A percentile compares a stretch with the other conserved stretches of the same genome.
Evolutionary conservation across 176 grass and related monocot species (phyloP).

Genomic region (Olyra latifolia): DNA sequence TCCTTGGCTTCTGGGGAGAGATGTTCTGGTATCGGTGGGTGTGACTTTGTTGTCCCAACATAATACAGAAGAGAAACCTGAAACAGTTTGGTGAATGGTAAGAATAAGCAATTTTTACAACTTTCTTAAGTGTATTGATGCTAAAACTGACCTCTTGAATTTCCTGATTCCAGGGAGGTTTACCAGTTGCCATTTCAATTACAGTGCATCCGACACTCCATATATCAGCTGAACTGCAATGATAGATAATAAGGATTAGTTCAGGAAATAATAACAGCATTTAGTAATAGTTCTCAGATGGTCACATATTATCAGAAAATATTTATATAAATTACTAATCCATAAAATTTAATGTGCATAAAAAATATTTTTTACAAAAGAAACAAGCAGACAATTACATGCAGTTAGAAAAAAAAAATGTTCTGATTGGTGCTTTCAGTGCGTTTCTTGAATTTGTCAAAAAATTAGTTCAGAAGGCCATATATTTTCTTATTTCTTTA

Average conservation of each 20-base stretch:
- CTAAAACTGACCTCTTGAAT: conserved; percentile 66
- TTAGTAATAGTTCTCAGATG: background rate
- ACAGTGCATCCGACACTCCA: conserved; percentile 98
- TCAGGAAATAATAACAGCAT: conserved; percentile 17
- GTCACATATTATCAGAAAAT: background rate
- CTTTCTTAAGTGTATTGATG: background rate
- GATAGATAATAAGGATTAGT: conserved; percentile 1
- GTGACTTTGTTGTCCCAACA: conserved; percentile 91
- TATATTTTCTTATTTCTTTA: conserved; percentile 3
- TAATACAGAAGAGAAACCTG: conserved; percentile 92
- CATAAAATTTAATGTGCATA: background rate
- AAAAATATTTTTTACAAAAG: background rate
- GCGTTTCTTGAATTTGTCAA: background rate
- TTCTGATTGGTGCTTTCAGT: background rate
- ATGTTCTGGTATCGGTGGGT: conserved; percentile 95
- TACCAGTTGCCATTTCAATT: conserved; percentile 97
- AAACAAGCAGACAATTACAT: background rate
- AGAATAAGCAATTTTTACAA: conserved; percentile 6
- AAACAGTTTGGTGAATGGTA: conserved; percentile 16
- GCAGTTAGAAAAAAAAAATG: background rate
- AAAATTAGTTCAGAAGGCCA: background rate
- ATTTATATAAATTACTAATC: background rate
- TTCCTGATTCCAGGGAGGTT: conserved; percentile 85
- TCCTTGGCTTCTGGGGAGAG: conserved; percentile 82
- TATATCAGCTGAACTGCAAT: conserved; percentile 80